A percentile compares a stretch with the other conserved stretches of the same genome.
Conservation (phyloP, 176 grass and related monocot genomes). For the Neostapfia colusana region DNA sequence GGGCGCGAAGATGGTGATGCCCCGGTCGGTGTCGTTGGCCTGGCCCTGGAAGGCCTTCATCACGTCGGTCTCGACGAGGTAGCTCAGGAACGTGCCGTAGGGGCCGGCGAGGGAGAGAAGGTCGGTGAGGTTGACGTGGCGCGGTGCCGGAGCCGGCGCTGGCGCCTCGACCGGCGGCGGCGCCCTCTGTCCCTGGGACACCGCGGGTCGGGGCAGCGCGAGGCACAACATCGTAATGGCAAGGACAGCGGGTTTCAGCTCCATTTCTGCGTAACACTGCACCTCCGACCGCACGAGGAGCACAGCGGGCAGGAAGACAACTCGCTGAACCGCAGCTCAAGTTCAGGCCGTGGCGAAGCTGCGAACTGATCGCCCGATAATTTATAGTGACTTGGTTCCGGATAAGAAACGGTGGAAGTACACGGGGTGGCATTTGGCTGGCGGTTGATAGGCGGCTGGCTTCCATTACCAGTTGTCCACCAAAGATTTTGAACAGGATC, state of each 20-base stretch:
- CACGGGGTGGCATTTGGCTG: constrained; percentile 19
- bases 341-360: background rate
- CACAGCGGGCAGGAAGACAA: background rate
- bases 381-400: constrained; percentile 1
- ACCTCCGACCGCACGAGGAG: background rate
- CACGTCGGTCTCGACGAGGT: constrained; percentile 48
- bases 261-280: constrained; percentile 6
- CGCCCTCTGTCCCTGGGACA: background rate
- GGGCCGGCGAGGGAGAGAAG: constrained; percentile 53
- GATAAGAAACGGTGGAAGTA: background rate
- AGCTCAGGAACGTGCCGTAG: constrained; percentile 42
- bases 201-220: background rate
- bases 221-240: constrained; percentile 25
- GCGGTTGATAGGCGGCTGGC: constrained; percentile 9
- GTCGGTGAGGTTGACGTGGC: constrained; percentile 47
- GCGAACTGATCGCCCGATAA: background rate
- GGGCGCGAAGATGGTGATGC: constrained; percentile 56
- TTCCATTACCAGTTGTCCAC: constrained; percentile 11
- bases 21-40: constrained; percentile 44
- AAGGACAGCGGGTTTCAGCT: background rate
- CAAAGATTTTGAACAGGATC: background rate
- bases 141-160: constrained; percentile 51
- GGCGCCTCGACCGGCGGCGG: background rate
- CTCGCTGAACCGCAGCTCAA: background rate
- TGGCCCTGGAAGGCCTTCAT: constrained; percentile 51